A percentile compares a stretch with the other conserved stretches of the same genome.
These are phyloP conservation scores for Claviceps sp. DNA, from an alignment of 2,329 filamentous ascomycete species.

Conservation along the genomic window DNA sequence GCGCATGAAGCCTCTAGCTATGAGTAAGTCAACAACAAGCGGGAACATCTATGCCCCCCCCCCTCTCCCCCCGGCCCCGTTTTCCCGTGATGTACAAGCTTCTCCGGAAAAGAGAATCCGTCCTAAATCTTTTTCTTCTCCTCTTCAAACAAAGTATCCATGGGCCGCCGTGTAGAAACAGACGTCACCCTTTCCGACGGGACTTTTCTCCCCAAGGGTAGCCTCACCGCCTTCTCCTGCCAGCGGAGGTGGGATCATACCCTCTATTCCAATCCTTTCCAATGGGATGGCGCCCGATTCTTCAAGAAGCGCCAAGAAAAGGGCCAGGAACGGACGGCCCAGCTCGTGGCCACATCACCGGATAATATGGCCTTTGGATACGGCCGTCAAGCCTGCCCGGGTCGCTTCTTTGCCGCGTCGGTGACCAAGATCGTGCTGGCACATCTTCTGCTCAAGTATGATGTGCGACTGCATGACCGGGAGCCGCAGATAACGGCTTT, in stretches of 20 bases:
- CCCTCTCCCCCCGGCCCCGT: no score
- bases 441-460: constrained; percentile 36
- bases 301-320: constrained; percentile 24
- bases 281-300: constrained; percentile 34
- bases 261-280: constrained; percentile 4
- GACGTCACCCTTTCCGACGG: constrained; percentile 7
- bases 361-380: constrained; percentile 39
- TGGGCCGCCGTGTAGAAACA: constrained; percentile 1
- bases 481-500: not conserved
- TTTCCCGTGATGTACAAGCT: not conserved
- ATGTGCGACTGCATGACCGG: constrained; percentile 12
- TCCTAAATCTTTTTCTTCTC: not conserved
- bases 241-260: constrained; percentile 1
- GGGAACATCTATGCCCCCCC: no score
- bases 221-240: not conserved
- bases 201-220: constrained; percentile 4
- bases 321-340: constrained; percentile 14
- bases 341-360: constrained; percentile 35
- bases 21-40: constrained; percentile 7
- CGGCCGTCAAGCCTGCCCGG: constrained; percentile 38
- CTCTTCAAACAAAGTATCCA: constrained; percentile 1
- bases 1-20: constrained; percentile 27
- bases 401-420: constrained; percentile 39
- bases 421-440: constrained; percentile 39
- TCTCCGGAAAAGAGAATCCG: not conserved